phyloP scores from a whole-genome alignment of 78 protist species.

The Dictyostelium purpureum region DNA sequence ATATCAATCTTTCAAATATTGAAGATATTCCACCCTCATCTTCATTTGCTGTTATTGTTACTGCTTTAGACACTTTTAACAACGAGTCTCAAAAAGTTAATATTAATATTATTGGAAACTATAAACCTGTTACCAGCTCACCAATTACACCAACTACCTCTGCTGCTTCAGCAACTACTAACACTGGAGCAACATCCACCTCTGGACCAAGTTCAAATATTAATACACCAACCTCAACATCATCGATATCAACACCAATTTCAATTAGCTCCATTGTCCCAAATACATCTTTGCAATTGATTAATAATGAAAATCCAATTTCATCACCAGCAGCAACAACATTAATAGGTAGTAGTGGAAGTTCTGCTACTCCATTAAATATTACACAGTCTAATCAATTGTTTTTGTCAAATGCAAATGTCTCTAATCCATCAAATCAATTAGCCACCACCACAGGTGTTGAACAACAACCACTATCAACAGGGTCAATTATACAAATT shows the following conservation, averaged over 20 bases:
- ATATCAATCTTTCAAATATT: neutral
- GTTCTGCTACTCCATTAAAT: neutral
- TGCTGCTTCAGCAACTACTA: neutral
- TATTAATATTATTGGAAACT: constrained; percentile 31
- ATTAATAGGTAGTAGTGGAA: neutral
- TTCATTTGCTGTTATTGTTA: constrained; percentile 1
- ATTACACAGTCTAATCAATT: neutral
- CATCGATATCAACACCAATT: neutral
- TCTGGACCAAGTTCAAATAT: neutral
- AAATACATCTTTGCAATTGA: neutral
- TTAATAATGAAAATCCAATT: neutral
- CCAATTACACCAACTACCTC: neutral
- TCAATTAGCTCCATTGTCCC: neutral
- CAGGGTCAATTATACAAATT: constrained; percentile 5
- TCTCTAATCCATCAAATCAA: neutral
- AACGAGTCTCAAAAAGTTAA: constrained; percentile 50
- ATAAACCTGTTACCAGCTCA: constrained; percentile 35
- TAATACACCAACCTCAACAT: constrained; percentile 15
- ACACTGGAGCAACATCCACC: neutral
- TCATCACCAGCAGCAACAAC: neutral
- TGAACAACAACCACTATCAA: neutral
- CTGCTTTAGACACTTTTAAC: constrained; percentile 27
- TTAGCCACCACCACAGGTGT: neutral
- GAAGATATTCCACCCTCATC: constrained; percentile 60
- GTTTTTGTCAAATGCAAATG: neutral